Base-by-base conservation (phyloP, 169 alveolate genomes). In the Plasmodium cynomolgi region DNA sequence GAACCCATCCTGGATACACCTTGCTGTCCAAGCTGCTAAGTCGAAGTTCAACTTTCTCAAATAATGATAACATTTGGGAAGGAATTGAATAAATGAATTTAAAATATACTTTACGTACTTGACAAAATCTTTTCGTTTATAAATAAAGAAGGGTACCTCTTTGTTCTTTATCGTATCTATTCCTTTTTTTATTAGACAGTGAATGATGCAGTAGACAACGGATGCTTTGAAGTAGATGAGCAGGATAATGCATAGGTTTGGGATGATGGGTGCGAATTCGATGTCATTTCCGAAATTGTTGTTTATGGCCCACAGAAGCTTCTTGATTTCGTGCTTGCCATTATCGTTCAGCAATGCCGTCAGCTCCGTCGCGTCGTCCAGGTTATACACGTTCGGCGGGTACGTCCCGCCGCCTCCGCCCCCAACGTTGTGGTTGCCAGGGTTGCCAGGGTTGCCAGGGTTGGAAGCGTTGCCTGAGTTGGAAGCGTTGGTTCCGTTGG, bases 11-110 rank as follows among this genome's bases (percentile, higher is more conserved):
- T 96, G 97, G 11, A 95, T 94, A n/a, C 96, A 80, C 33, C 97
- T 81, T 5, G 97, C 97, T 20, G 96, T 95, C 97, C 97, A 96
- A 3, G 97, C 97, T 26, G 96, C 96, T 17, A 96, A 71, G 79
- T 96, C 97, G 37, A 96, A 96, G 56, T 93, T 95, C 26, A 96
- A 93, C n/a, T 80, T 92, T 39, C 95, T 91, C 74, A 96, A 20
- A 54, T 96, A 93, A 56, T 86, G 62, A 56, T 86, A 86, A 50
- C 93, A 86, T 23, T 86, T 86, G 3, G 93, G 93, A 15, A 86
- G 68, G 41, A 86, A 86, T n/a, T 86, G 84, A 2, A 86, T 86
- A 77, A 86, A 86, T 1, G 86, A 20, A 77, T 86, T 86, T 75
- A 86, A 77, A 29, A 86, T 47, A 31, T 86, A 86, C 23, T 86